phyloP scores from a whole-genome alignment of 1,284 basidiomycete genomes.

The Boletus semigastroideus region DNA sequence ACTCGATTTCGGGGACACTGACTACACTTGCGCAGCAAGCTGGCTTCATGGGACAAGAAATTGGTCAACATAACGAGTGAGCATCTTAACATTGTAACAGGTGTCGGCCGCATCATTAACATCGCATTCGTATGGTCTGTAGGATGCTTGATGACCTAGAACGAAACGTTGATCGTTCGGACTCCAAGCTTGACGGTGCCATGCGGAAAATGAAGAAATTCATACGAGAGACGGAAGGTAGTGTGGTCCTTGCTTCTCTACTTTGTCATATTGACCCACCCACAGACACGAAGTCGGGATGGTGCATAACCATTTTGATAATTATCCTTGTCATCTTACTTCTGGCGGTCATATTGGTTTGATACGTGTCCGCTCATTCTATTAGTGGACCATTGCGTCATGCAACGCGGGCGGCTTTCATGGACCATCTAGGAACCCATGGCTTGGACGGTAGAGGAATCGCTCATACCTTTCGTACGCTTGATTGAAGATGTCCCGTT shows the following conservation, averaged over 20 bases:
- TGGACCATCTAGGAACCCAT: not conserved
- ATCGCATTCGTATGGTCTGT: conserved; percentile 2
- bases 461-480: not conserved
- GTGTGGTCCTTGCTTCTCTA: conserved; percentile 9
- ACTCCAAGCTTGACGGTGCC: conserved; percentile 67
- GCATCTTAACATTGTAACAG: conserved; percentile 24
- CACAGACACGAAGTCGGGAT: conserved; percentile 68
- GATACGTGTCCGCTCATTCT: conserved; percentile 20
- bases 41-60: conserved; percentile 87
- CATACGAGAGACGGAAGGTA: conserved; percentile 80
- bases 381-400: not conserved
- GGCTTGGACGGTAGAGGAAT: not conserved
- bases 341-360: conserved; percentile 51
- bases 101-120: not conserved
- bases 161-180: conserved; percentile 69
- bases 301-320: conserved; percentile 61
- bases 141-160: conserved; percentile 87
- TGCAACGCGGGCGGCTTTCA: not conserved
- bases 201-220: conserved; percentile 78
- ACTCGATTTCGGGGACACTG: conserved; percentile 82
- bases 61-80: conserved; percentile 85
- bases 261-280: not conserved
- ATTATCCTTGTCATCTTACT: conserved; percentile 50
- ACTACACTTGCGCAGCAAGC: conserved; percentile 83
- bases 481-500: not conserved